Percentiles rank a stretch among this genome's conserved stretches.
Evolutionary conservation across 768 basidiomycete species (phyloP).

Genomic region (Xerocomus spinulosus): DNA sequence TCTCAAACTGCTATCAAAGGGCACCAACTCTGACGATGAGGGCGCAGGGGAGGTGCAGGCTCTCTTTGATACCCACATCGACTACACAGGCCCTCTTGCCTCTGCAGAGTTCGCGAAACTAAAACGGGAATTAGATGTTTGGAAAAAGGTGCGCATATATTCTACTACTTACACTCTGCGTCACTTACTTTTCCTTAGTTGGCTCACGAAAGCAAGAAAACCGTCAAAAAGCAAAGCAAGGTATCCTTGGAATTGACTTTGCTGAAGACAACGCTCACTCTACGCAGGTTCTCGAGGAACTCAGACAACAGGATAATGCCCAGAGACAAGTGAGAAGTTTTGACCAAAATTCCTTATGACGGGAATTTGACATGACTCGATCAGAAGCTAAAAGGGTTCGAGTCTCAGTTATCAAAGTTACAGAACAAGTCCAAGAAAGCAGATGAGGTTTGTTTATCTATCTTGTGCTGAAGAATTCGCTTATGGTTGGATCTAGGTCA

Average conservation of each 20-base stretch:
- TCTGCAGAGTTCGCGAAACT: constrained; percentile 49
- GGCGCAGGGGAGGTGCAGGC: constrained; percentile 23
- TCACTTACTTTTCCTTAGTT: constrained; percentile 24
- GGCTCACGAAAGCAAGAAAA: constrained; percentile 45
- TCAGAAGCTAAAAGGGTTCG: constrained; percentile 44
- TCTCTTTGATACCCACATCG: constrained; percentile 13
- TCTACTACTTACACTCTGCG: not conserved
- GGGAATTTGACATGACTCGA: constrained; percentile 1
- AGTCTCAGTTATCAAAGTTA: constrained; percentile 40
- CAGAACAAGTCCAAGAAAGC: constrained; percentile 46
- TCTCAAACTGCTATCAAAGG: constrained; percentile 17
- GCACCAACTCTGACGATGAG: constrained; percentile 24
- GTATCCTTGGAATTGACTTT: constrained; percentile 28
- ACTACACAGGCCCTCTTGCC: constrained; percentile 35
- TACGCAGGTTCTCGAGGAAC: constrained; percentile 49
- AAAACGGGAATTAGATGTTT: constrained; percentile 52
- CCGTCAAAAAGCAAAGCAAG: constrained; percentile 52
- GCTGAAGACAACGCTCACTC: constrained; percentile 1
- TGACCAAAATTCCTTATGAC: not conserved
- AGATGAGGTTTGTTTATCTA: constrained; percentile 47
- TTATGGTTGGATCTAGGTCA: constrained; percentile 35
- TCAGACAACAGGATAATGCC: constrained; percentile 39
- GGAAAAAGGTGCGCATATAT: constrained; percentile 40
- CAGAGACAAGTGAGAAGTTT: constrained; percentile 34
- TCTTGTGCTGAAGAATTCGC: not conserved